These are phyloP conservation scores for Alternaria rosae DNA, from an alignment of 2,329 filamentous ascomycete genomes.

Conservation along the genomic window DNA sequence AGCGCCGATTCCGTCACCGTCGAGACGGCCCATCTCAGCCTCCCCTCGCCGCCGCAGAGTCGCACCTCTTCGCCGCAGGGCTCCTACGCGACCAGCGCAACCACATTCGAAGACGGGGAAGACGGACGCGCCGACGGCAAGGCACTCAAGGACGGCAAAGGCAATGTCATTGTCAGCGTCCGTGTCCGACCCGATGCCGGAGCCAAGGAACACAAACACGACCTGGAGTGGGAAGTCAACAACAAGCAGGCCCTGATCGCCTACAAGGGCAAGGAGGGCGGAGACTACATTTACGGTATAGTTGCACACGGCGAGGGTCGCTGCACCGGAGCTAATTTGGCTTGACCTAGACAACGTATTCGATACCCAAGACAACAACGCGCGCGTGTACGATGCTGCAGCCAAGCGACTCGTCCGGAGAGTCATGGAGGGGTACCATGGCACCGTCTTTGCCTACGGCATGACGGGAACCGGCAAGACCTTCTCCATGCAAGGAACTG, in stretches of 20 bases:
- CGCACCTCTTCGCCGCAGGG: conserved; percentile 91
- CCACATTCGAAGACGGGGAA: conserved; percentile 85
- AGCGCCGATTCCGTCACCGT: conserved; percentile 80
- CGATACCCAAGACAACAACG: conserved; percentile 90
- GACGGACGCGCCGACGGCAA: conserved; percentile 57
- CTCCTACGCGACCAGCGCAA: conserved; percentile 87
- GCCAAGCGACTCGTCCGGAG: conserved; percentile 93
- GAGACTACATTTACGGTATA: conserved; percentile 87
- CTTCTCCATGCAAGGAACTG: conserved; percentile 99
- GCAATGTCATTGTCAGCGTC: conserved; percentile 95
- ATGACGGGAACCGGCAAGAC: conserved; percentile 99
- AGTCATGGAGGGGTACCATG: conserved; percentile 99
- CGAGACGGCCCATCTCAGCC: conserved; percentile 69
- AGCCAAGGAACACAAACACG: conserved; percentile 67
- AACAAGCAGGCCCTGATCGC: conserved; percentile 81
- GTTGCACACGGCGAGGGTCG: conserved; percentile 40
- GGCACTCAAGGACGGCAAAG: conserved; percentile 74
- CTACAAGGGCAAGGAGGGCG: conserved; percentile 85
- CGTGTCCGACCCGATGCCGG: conserved; percentile 85
- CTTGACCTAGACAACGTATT: conserved; percentile 85
- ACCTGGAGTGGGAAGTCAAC: conserved; percentile 92
- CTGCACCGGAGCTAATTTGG: conserved; percentile 19
- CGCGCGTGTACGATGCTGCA: conserved; percentile 90
- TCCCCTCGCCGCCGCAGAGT: conserved; percentile 85
- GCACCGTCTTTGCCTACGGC: conserved; percentile 97